Base-by-base conservation (phyloP, 2,329 filamentous ascomycete genomes). In the Lecanicillium sp. region DNA sequence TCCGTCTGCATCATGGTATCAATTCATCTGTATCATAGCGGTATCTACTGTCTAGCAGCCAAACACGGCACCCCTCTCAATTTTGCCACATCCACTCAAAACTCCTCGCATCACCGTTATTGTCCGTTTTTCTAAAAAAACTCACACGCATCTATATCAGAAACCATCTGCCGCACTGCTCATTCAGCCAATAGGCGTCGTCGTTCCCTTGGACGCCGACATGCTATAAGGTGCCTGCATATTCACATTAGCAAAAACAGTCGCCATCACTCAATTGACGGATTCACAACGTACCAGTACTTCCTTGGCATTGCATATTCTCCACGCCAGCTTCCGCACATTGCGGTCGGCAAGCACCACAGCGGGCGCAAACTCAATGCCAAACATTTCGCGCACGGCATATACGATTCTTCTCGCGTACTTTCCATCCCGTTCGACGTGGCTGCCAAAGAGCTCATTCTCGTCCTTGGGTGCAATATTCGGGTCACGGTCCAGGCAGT, bases 361-460 rank as follows among this genome's bases (percentile, higher is more conserved):
- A 32, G 87, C 87, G 0, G 89, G 83, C 2, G 92, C 87, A 56
- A 98, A 89, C 59, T 98, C 92, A 44, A 98, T 85, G 37, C 89
- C 92, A 58, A 98, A 94, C 88, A 96, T 96, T 58, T 94, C 85
- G 46, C 86, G 84, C 19, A 98, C 87, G 4, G 89, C 92, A 59
- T 94, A 97, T 1, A 97, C 89, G 10, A 97, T 84, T 30, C 92
- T 71, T 60, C 81, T 86, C 1, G 90, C 84, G 52, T 88, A 97
- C 60, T 94, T 96, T 46, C 82, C 78, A 49, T 96, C 85, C 17
- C 88, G 71, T 54, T 95, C 88, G 2, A 96, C 84, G 29, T 89
- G 71, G 34, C 78, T 79, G 1, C 92, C 92, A 58, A 95, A 98
- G 3, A 77, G 68, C 56, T 97, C 90, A 9, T 90, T 83, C 0